Evolutionary conservation across 2,329 filamentous ascomycete genomes (phyloP), one percentile per base, ranked within the genome.

Genomic region (Pseudocercospora cruenta): DNA sequence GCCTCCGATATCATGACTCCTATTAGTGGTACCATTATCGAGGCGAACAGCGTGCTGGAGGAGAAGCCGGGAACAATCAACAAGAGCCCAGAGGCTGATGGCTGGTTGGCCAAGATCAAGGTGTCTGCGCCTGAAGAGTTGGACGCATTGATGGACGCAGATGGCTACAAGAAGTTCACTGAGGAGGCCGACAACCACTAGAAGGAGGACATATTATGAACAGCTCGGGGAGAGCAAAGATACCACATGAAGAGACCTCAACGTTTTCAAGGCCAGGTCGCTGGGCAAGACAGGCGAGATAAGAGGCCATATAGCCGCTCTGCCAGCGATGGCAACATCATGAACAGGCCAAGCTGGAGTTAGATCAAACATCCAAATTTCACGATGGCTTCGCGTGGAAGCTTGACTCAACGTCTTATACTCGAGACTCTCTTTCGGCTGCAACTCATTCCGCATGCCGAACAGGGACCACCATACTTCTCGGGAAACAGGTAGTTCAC

Each of bases 1-100:
- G 95, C 95, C n/a, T 94, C 92, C 70, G 95, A 99, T 79, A 97
- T 99, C 84, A 91, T 97, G 82, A 90, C 93, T 14, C 95, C 95
- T 19, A 87, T 97, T 71, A 82, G 86, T 60, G 94, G 94, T 77
- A 91, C 83, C 72, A 88, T 99, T 67, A 85, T 87, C 43, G 87
- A 90, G 76, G 85, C 89, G 75, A 99, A 99, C 83, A 76, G 77
- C 10, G 77, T 84, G 67, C 86, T 99, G 68, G 91, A 96, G 80
- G 90, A 95, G 80, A 94, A 91, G 83, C 94, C 95, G 22, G 87
- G 87, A 67, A 90, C 87, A 63, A 93, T 99, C 83, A 99, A 98
- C 84, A 86, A 92, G 82, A 90, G 92, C 60, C 91, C 95, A 53
- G 95, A 99, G 86, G 86, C 87, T 68, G 92, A 94, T 64, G 94